Conservation (phyloP, 2,329 filamentous ascomycete species). For the Rugonectria rugulosa region DNA sequence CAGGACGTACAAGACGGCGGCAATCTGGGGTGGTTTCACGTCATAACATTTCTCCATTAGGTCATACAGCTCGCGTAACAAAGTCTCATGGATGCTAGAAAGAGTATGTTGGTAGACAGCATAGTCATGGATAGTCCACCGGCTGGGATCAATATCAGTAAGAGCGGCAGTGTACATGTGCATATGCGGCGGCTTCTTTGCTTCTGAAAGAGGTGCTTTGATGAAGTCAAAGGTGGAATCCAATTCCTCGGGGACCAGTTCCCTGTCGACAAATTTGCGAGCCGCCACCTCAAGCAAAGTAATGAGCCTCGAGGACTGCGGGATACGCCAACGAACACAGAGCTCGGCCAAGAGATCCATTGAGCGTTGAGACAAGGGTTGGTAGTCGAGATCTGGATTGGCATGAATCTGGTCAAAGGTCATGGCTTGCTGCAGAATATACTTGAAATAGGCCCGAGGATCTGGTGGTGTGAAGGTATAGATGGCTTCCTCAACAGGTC, state of each 20-base stretch:
- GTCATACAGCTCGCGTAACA: conserved; percentile 87
- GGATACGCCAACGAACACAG: conserved; percentile 87
- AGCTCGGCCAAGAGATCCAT: conserved; percentile 86
- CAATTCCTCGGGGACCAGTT: conserved; percentile 81
- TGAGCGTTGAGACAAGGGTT: conserved; percentile 77
- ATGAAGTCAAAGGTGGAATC: conserved; percentile 84
- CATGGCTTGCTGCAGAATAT: conserved; percentile 80
- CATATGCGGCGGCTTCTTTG: conserved; percentile 68
- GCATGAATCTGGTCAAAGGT: conserved; percentile 67
- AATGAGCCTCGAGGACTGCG: conserved; percentile 80
- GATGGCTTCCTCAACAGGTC: conserved; percentile 67
- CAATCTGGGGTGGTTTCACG: conserved; percentile 82
- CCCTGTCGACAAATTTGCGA: conserved; percentile 84
- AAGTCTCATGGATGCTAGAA: conserved; percentile 76
- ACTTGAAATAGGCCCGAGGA: conserved; percentile 81
- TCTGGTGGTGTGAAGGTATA: conserved; percentile 93
- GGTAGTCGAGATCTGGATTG: conserved; percentile 56
- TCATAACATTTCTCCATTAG: conserved; percentile 90
- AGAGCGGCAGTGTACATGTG: conserved; percentile 60
- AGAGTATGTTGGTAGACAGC: conserved; percentile 78
- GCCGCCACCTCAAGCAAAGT: conserved; percentile 84
- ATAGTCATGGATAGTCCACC: conserved; percentile 75
- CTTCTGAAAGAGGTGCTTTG: conserved; percentile 74
- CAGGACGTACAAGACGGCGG: conserved; percentile 79
- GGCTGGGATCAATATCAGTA: conserved; percentile 63